Base-by-base conservation (phyloP, 495 filamentous ascomycete species). In the Hyaloscypha finlandica region DNA sequence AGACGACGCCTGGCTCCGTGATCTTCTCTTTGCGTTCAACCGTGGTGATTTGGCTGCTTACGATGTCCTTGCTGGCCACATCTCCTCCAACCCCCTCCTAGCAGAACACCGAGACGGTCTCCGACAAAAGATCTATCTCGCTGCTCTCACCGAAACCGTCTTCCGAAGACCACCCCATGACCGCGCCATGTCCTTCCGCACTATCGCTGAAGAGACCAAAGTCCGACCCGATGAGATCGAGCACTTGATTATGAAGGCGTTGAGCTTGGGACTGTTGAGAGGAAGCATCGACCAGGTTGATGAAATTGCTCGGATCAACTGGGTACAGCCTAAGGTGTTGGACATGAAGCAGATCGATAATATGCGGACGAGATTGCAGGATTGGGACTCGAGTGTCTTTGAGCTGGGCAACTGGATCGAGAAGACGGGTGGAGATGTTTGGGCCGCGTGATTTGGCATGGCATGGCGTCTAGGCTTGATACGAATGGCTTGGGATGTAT, bases 301-400 rank as follows among this genome's bases (percentile, higher is more conserved):
- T 59, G 88, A 93, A 81, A 85, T 98, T 60, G 95, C 95, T 31
- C 85, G 94, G 75, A 97, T 99, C 80, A 92, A 92, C 75, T 99
- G 95, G 95, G 95, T 99, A 51, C 95, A 99, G 83, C 96, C 95
- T 14, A 97, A 97, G 84, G 92, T 97, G 58, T 78, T 99, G 71
- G 95, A 98, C 79, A 92, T 93, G 86, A 88, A 86, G 76, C 96
- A 98, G 84, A 96, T 99, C 71, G 93, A 93, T 74, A 92, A 88
- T 69, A 98, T 99, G 95, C 88, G 91, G 71, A 82, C 84, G 73
- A 80, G 94, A 61, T 78, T 99, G 74, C 87, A 89, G 78, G 93
- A 98, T 67, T 99, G 95, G 95, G 93, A 96, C 80, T 87, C 86
- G 25, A 96, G 92, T 74, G 96, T 99, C 61, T 96, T 97, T 74